phyloP scores from a whole-genome alignment of 768 basidiomycete species.

The Tylopilus sp. region DNA sequence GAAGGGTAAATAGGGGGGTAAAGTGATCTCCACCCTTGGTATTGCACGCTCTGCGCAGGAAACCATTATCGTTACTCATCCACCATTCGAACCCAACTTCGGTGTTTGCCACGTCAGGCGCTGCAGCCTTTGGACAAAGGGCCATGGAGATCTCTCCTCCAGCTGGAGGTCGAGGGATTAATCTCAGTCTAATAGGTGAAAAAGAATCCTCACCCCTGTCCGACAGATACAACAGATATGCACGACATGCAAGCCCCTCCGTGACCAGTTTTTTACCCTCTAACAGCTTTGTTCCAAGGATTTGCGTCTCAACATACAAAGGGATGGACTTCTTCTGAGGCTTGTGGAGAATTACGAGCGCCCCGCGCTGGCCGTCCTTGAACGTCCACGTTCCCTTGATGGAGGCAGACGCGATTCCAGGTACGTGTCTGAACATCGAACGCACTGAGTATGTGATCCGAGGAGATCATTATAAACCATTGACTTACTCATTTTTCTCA shows the following conservation, averaged over 20 bases:
- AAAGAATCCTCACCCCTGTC: conserved; percentile 5
- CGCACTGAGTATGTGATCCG: neutral
- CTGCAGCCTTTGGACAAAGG: neutral
- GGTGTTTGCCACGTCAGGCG: neutral
- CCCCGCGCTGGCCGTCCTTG: conserved; percentile 19
- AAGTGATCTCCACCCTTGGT: neutral
- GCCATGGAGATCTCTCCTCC: conserved; percentile 12
- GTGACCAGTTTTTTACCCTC: conserved; percentile 25
- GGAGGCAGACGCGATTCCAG: conserved; percentile 22
- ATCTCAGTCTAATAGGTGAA: neutral
- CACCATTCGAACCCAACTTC: conserved; percentile 1
- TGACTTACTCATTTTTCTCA: conserved; percentile 1
- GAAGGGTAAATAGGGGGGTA: conserved; percentile 11
- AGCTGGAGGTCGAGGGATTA: neutral
- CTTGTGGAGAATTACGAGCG: conserved; percentile 26
- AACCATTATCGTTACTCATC: conserved; percentile 1
- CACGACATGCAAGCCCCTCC: conserved; percentile 25
- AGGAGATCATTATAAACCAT: neutral
- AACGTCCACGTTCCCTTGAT: conserved; percentile 31
- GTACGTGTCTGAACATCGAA: neutral
- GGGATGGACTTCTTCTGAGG: conserved; percentile 23
- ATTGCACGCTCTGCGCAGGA: conserved; percentile 3
- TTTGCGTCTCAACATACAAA: conserved; percentile 12
- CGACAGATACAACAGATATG: conserved; percentile 25
- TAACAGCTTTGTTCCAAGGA: conserved; percentile 9